phyloP scores from a whole-genome alignment of 202 grass and related monocot genomes.

The Carex arenaria region DNA sequence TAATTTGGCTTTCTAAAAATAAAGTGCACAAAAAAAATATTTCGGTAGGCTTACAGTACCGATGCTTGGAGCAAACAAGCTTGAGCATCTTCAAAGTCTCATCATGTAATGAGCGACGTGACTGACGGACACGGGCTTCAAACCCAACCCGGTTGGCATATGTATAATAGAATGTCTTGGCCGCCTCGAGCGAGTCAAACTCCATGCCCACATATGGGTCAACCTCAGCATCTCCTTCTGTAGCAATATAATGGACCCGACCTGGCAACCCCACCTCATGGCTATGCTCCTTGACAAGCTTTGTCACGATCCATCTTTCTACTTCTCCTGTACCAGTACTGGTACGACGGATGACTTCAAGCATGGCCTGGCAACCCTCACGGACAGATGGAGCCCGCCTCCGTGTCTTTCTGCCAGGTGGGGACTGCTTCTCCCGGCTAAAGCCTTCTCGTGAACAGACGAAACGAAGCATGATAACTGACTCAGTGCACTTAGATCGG shows the following conservation, averaged over 20 bases:
- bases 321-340: not conserved
- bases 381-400: conserved; percentile 73
- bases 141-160: conserved; percentile 84
- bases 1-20: not conserved
- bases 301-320: conserved; percentile 84
- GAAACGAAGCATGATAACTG: conserved; percentile 90
- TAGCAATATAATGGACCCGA: conserved; percentile 86
- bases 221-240: conserved; percentile 50
- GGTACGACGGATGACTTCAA: conserved; percentile 76
- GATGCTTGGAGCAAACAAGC: conserved; percentile 92
- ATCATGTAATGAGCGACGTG: conserved; percentile 66
- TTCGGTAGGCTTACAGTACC: conserved; percentile 23
- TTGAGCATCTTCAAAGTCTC: conserved; percentile 95
- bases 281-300: conserved; percentile 93
- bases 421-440: conserved; percentile 51
- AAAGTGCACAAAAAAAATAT: not conserved
- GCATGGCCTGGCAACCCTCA: conserved; percentile 95
- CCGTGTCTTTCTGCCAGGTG: conserved; percentile 73
- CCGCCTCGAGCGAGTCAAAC: conserved; percentile 71
- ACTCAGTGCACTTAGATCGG: conserved; percentile 77
- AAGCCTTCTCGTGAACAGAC: conserved; percentile 93
- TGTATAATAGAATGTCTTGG: conserved; percentile 96
- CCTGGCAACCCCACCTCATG: conserved; percentile 80
- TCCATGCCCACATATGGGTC: conserved; percentile 87
- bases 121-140: conserved; percentile 84